Conservation (phyloP, 78 protist genomes). For the Polysphondylium violaceum region DNA sequence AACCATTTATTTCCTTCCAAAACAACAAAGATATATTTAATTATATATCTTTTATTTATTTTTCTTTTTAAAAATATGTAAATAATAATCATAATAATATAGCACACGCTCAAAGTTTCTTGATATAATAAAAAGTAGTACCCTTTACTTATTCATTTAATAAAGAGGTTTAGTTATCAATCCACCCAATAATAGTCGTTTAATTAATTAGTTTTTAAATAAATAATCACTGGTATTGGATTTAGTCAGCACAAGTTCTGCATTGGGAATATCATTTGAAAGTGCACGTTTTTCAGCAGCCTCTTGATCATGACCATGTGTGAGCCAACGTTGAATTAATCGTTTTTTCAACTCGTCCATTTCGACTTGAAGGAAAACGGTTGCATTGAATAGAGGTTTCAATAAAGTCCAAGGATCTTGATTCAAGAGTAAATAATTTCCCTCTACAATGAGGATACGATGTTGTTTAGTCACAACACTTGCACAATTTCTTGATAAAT, state of each 20-base stretch:
- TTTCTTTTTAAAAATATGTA: too few relatives aligned
- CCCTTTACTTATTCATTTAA: too few relatives aligned
- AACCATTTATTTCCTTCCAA: too few relatives aligned
- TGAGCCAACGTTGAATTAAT: conserved; percentile 41
- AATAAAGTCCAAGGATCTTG: conserved; percentile 31
- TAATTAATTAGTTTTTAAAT: too few relatives aligned
- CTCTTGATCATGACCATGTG: background rate
- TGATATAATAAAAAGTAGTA: too few relatives aligned
- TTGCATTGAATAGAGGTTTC: background rate
- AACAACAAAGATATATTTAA: too few relatives aligned
- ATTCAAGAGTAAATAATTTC: conserved; percentile 42
- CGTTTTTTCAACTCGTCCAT: background rate
- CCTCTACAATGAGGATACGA: conserved; percentile 34
- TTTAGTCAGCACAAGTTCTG: background rate
- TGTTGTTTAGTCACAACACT: background rate
- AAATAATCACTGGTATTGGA: too few relatives aligned
- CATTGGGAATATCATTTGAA: conserved; percentile 74
- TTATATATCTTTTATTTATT: too few relatives aligned
- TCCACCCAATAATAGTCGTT: too few relatives aligned
- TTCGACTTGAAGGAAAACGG: background rate
- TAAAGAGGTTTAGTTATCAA: too few relatives aligned
- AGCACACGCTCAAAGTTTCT: too few relatives aligned
- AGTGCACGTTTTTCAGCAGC: conserved; percentile 22
- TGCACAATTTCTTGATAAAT: conserved; percentile 22
- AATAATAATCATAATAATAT: too few relatives aligned